Base-by-base conservation (phyloP, 1,284 basidiomycete genomes). In the Naganishia albida region DNA sequence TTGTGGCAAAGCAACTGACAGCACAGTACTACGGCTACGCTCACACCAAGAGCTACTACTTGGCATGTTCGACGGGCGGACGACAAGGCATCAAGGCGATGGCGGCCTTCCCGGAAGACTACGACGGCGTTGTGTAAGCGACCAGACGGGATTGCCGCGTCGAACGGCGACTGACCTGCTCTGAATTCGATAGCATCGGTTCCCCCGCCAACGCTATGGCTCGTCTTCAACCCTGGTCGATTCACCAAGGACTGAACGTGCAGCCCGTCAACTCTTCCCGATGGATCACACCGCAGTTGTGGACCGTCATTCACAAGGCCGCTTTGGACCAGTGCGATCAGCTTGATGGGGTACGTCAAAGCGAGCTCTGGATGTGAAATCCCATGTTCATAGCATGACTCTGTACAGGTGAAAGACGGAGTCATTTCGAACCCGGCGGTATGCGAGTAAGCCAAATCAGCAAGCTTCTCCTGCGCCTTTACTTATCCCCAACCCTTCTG, bases 381-480 rank as follows among this genome's bases (percentile, higher is more conserved):
- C 13, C 18, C 28, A 12, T 23, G 12, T 15, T 25, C 18, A 34
- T 30, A 12, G 20, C 77, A 78, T 62, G 67, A 62, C 8, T 63
- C 75, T 6, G 77, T 78, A 66, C 77, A 78, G 20, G 74, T 78
- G 44, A 60, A 57, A 4, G 78, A 80, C 63, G 75, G 75, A 2
- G 74, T 79, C 66, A 75, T 79, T 60, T 75, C 72, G 53, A 74
- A 78, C 48, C 78, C 79, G 1, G 72, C 72, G 44, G 67, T 66
- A 16, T 80, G 79, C 73, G 67, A 71, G 57, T 60, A 26, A 40
- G 57, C 26, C 2, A 18, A 6, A 10, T n/a, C n/a, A n/a, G n/a
- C n/a, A n/a, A n/a, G n/a, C n/a, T n/a, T n/a, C n/a, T n/a, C n/a
- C n/a, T n/a, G n/a, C n/a, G n/a, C n/a, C n/a, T n/a, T n/a, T 20